Evolutionary conservation across 1,284 basidiomycete species (phyloP), one percentile per base, ranked within the genome.

Genomic region (Ceratobasidium theobromae): DNA sequence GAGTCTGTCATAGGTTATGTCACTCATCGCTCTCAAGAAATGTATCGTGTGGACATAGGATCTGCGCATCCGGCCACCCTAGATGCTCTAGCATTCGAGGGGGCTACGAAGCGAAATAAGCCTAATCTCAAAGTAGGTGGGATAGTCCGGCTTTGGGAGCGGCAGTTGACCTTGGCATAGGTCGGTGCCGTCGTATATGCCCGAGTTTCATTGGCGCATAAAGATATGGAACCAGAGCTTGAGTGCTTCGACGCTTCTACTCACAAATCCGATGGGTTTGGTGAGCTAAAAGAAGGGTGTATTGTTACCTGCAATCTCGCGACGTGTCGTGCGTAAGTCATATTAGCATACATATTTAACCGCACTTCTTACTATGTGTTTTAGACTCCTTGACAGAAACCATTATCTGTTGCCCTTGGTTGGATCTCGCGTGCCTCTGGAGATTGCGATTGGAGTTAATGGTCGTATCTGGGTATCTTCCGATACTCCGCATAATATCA

Each of bases 171-270:
- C 4, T 53, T 3, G 21, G 12, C 53, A 1, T 70, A 94, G 91
- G 84, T 94, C 52, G 91, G 92, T 35, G 83, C 86, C 6, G 76
- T 93, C 41, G 81, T 94, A 1, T 94, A 93, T 75, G 90, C 89
- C 1, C 85, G 91, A 46, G 86, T 94, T 32, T 91, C 89, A 9
- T 77, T 93, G 25, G 91, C 92, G 14, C 89, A 93, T 72, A 91
- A 89, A 72, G 91, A 94, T 73, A 92, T 93, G 86, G 91, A 94
- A 58, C 91, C 91, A 1, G 91, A 94, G 72, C 78, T 94, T 3
- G 90, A 93, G 73, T 94, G 91, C 74, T 91, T 93, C 72, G 89
- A 93, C 73, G 89, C 89, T 2, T 87, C 92, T 71, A 91, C 89
- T 30, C 86, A 83, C 71, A 94, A 93, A 75, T 79, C 90, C 0